Evolutionary conservation across 495 filamentous ascomycete genomes (phyloP).

Genomic region (Neurospora terricola): DNA sequence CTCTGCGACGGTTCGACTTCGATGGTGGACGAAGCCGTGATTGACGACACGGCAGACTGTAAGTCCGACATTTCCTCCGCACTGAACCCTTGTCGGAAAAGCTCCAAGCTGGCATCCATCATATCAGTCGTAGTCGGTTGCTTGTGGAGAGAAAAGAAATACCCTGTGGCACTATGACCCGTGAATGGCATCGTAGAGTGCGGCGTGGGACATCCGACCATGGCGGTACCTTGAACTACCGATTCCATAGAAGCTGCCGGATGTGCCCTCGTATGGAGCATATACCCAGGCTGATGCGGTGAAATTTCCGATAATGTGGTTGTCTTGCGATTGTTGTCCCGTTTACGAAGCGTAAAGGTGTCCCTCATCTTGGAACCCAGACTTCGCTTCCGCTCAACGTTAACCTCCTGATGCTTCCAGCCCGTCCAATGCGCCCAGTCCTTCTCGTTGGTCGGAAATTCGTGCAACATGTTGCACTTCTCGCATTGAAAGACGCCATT

Average conservation of each 20-base stretch:
- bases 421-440: constrained; percentile 24
- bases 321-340: constrained; percentile 12
- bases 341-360: constrained; percentile 15
- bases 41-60: constrained; percentile 15
- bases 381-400: constrained; percentile 20
- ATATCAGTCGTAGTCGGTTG: not conserved
- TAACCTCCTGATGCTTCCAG: constrained; percentile 13
- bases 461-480: constrained; percentile 21
- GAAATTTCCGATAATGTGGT: not conserved
- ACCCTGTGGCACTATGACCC: constrained; percentile 1
- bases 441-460: constrained; percentile 27
- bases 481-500: constrained; percentile 25
- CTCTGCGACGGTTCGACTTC: constrained; percentile 11
- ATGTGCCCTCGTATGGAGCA: constrained; percentile 8
- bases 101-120: constrained; percentile 9
- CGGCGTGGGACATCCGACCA: constrained; percentile 3
- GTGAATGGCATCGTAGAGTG: constrained; percentile 2
- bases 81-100: constrained; percentile 16
- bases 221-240: constrained; percentile 6
- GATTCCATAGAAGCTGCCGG: constrained; percentile 8
- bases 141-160: constrained; percentile 9
- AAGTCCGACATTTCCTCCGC: constrained; percentile 11
- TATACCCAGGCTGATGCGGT: not conserved
- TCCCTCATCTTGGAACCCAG: constrained; percentile 24
- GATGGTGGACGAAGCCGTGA: constrained; percentile 12